phyloP scores from a whole-genome alignment of 345 rosid genomes.

The Rhodomyrtus tomentosa region DNA sequence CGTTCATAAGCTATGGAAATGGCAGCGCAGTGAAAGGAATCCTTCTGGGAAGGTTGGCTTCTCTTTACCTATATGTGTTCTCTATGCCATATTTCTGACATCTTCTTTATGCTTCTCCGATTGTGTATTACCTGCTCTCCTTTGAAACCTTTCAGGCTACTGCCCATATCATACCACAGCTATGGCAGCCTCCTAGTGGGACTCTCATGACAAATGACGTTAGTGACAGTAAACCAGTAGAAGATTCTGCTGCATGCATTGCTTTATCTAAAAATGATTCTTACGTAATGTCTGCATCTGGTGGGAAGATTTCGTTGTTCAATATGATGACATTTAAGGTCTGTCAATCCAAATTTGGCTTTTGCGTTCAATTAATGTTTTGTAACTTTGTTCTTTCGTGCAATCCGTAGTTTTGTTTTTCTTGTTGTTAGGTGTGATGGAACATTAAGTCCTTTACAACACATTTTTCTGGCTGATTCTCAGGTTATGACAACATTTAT shows the following conservation, averaged over 20 bases:
- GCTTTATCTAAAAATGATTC: conserved; percentile 89
- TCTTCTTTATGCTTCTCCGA: background rate
- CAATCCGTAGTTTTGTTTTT: background rate
- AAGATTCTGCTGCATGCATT: conserved; percentile 71
- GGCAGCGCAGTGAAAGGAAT: conserved; percentile 50
- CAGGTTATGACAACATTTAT: conserved; percentile 62
- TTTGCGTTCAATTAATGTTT: background rate
- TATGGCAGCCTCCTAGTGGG: conserved; percentile 81
- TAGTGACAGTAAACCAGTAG: conserved; percentile 43
- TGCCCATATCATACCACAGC: conserved; percentile 43
- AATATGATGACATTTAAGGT: conserved; percentile 93
- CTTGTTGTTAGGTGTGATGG: background rate
- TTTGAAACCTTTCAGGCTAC: conserved; percentile 36
- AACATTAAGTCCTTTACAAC: background rate
- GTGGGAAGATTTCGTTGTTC: conserved; percentile 78
- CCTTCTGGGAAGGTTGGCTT: conserved; percentile 39
- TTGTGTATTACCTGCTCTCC: background rate
- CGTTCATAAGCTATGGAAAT: conserved; percentile 67
- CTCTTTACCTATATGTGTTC: background rate
- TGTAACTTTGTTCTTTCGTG: background rate
- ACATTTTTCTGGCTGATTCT: background rate
- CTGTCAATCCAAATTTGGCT: background rate
- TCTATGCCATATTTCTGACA: background rate
- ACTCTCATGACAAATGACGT: conserved; percentile 66
- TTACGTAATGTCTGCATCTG: conserved; percentile 83